These are phyloP conservation scores for Acephala macrosclerotiorum DNA, from an alignment of 2,329 filamentous ascomycete genomes.

Conservation along the genomic window DNA sequence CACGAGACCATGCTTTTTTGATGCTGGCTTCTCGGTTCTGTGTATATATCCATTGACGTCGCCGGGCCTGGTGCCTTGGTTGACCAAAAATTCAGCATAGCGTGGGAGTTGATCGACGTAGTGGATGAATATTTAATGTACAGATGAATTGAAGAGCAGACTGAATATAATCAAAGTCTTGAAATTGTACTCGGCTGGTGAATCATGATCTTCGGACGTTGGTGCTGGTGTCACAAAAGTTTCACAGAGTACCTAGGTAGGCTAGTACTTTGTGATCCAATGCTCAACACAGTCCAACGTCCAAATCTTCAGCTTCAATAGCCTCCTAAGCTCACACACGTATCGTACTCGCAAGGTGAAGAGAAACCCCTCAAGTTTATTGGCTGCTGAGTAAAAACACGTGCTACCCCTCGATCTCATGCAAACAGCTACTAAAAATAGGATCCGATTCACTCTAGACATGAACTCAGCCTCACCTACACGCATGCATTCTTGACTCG, in stretches of 20 bases:
- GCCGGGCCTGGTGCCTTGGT: slow-evolving; percentile 36
- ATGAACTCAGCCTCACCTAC: slow-evolving; percentile 31
- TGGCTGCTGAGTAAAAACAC: not conserved
- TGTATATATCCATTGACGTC: slow-evolving; percentile 33
- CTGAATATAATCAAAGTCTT: slow-evolving; percentile 15
- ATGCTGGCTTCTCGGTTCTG: slow-evolving; percentile 20
- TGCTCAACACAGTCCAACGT: not conserved
- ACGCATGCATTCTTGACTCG: slow-evolving; percentile 29
- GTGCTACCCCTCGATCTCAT: not conserved
- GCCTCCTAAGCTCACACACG: not conserved
- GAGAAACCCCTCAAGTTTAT: no score
- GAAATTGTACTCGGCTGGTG: not conserved
- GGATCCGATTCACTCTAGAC: not conserved
- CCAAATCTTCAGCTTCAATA: not conserved
- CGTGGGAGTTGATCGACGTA: slow-evolving; percentile 20
- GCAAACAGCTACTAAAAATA: not conserved
- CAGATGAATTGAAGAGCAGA: slow-evolving; percentile 17
- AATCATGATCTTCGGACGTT: not conserved
- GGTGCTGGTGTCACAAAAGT: not conserved
- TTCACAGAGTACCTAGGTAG: no score
- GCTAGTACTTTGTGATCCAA: no score
- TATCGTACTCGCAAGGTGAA: not conserved
- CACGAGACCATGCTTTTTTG: slow-evolving; percentile 16
- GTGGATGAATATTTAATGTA: slow-evolving; percentile 26
- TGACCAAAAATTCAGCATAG: slow-evolving; percentile 30